Conservation (phyloP, 2,329 filamentous ascomycete genomes). For the Hysterium pulicare region DNA sequence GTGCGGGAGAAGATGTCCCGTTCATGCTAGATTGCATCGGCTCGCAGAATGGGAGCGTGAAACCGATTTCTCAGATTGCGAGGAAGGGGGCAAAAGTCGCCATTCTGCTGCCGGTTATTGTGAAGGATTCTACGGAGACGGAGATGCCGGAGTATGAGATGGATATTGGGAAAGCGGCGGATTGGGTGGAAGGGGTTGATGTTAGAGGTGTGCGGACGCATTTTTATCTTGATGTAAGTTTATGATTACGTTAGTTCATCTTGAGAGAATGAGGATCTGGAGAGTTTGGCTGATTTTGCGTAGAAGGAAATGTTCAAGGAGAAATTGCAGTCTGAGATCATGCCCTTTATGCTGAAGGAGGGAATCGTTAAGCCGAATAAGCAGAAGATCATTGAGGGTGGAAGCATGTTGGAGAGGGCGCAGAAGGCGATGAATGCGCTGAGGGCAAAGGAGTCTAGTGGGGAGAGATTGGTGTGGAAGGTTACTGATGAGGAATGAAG, state of each 20-base stretch:
- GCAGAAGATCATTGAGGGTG: conserved; percentile 40
- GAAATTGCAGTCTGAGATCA: conserved; percentile 54
- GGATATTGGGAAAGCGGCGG: conserved; percentile 45
- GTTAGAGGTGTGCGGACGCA: conserved; percentile 55
- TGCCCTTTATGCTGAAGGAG: conserved; percentile 46
- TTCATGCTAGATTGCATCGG: conserved; percentile 33
- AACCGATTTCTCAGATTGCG: conserved; percentile 49
- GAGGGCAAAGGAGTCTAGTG: conserved; percentile 44
- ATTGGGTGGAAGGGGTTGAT: conserved; percentile 54
- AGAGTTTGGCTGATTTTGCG: not conserved
- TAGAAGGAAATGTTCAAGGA: conserved; percentile 57
- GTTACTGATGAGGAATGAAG: conserved; percentile 22
- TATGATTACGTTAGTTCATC: not conserved
- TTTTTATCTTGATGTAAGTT: conserved; percentile 49
- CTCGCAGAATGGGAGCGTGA: conserved; percentile 24
- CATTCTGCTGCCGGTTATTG: conserved; percentile 58
- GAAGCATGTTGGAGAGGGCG: conserved; percentile 40
- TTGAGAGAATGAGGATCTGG: too few relatives aligned
- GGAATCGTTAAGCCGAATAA: conserved; percentile 42
- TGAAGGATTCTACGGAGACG: conserved; percentile 49
- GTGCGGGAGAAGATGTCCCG: conserved; percentile 18
- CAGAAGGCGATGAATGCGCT: conserved; percentile 44
- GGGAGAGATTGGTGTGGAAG: conserved; percentile 43
- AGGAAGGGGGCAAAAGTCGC: conserved; percentile 52
- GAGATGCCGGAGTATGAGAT: conserved; percentile 53